Evolutionary conservation across 129 eudicot species (phyloP).

Genomic region (Centrapalus pauciflorus): DNA sequence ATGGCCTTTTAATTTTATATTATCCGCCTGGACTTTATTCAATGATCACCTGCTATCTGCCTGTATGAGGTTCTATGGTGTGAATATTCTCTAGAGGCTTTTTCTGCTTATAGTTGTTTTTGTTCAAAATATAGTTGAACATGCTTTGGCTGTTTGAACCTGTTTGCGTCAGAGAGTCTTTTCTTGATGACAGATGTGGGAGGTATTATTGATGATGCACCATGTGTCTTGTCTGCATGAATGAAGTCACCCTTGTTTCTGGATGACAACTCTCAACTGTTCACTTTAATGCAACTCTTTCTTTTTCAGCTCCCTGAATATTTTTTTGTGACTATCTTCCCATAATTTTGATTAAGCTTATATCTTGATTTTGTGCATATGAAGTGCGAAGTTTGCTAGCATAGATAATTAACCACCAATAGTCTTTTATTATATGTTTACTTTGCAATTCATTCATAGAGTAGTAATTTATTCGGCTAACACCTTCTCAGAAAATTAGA

Average conservation of each 20-base stretch:
- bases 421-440: slow-evolving; percentile 8
- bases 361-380: not conserved
- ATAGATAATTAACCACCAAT: not conserved
- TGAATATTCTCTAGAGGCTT: not conserved
- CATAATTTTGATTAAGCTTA: not conserved
- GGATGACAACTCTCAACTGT: too few species aligned
- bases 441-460: not conserved
- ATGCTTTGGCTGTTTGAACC: not conserved
- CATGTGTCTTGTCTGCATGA: not conserved
- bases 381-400: not conserved
- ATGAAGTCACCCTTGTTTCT: too few species aligned
- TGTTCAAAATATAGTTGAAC: not conserved
- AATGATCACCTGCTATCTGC: not conserved
- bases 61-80: not conserved
- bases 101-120: not conserved
- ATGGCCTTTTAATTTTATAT: not conserved
- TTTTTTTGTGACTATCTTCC: not conserved
- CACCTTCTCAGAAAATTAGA: slow-evolving; percentile 67
- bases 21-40: not conserved
- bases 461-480: slow-evolving; percentile 7
- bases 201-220: not conserved
- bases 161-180: not conserved
- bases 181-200: not conserved
- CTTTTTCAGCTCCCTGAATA: not conserved
- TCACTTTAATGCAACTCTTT: too few species aligned